These are phyloP conservation scores for Pythium dissimile DNA, from an alignment of 352 stramenopile genomes.

Conservation along the genomic window DNA sequence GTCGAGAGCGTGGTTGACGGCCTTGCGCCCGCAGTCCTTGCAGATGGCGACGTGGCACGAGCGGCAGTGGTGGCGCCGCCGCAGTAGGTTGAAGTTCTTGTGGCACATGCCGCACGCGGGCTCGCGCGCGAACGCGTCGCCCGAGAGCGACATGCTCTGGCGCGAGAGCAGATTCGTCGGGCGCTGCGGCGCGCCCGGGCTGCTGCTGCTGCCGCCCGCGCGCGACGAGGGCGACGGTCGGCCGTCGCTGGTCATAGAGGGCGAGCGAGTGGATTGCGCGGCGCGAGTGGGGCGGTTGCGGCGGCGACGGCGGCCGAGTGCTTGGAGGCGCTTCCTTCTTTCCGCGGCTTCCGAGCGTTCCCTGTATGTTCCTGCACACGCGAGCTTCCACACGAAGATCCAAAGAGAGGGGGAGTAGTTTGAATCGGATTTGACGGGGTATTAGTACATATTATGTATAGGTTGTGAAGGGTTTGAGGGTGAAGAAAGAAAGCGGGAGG, in stretches of 20 bases:
- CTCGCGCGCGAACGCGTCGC: conserved; percentile 66
- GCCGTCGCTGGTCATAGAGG: conserved; percentile 16
- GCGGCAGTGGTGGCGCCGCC: conserved; percentile 81
- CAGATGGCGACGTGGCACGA: conserved; percentile 80
- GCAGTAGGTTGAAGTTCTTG: conserved; percentile 79
- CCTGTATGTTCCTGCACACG: conserved; percentile 11
- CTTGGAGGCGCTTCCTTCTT: background rate
- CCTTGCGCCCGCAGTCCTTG: conserved; percentile 81
- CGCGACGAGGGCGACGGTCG: conserved; percentile 6
- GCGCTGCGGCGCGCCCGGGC: conserved; percentile 15
- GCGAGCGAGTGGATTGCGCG: too few relatives aligned
- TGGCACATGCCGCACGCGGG: conserved; percentile 68
- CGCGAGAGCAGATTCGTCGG: conserved; percentile 15
- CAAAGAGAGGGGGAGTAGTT: background rate
- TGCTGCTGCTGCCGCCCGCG: conserved; percentile 3
- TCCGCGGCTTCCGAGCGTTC: conserved; percentile 9
- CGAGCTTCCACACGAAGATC: conserved; percentile 9
- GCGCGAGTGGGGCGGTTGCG: background rate
- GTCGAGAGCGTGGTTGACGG: conserved; percentile 53
- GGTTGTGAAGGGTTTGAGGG: background rate
- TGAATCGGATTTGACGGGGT: background rate
- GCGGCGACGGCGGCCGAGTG: too few relatives aligned
- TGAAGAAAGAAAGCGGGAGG: background rate
- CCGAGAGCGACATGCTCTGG: conserved; percentile 26
- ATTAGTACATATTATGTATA: background rate